Base-by-base conservation (phyloP, 116 monocot species). In the Papilionanthe hybrid region DNA sequence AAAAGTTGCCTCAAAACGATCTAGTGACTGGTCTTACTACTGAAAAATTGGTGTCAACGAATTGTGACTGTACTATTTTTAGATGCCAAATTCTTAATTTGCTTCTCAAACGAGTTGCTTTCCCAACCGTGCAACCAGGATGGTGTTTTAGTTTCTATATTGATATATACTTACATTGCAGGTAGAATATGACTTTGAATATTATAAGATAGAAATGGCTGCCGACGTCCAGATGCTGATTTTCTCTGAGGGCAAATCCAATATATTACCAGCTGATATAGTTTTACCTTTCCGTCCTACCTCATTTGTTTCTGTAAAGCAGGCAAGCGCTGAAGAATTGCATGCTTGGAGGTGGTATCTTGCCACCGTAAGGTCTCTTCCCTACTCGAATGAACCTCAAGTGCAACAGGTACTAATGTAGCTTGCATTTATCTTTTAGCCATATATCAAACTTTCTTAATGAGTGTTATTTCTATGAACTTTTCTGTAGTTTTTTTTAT, bases 101-200 rank as follows among this genome's bases (percentile, higher is more conserved):
- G 22, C 63, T 65, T 65, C 65, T 25, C 10, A 60, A 60, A 60
- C 5, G 23, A 60, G 1, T 37, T 37, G 0, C 37, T 37, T 37
- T 37, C 37, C 37, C 37, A 37, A 2, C 37, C 3, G 37, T 37
- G 37, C 37, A 49, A 49, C 9, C 49, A 49, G 49, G 13, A 49
- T 49, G 11, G 22, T 60, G 22, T 60, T 5, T 60, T 3, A n/a
- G 60, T 72, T 44, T 28, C 50, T 47, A 82, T 18, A 50, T 75
- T 53, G 66, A 7, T 32, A 37, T 37, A 37, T 37, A 17, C 30
- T 77, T 42, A 47, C 32, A 57, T 86, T 86, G 37, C 86, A 99
- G 99, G 99, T 99, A 29, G 95, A 93, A 50, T 99, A 99, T 79
- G 95, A 95, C 55, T 99, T 90, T 42, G 90, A 99, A 83, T 99